These are phyloP conservation scores for Alternaria gansuensis DNA, from an alignment of 2,329 filamentous ascomycete species.

Conservation along the genomic window DNA sequence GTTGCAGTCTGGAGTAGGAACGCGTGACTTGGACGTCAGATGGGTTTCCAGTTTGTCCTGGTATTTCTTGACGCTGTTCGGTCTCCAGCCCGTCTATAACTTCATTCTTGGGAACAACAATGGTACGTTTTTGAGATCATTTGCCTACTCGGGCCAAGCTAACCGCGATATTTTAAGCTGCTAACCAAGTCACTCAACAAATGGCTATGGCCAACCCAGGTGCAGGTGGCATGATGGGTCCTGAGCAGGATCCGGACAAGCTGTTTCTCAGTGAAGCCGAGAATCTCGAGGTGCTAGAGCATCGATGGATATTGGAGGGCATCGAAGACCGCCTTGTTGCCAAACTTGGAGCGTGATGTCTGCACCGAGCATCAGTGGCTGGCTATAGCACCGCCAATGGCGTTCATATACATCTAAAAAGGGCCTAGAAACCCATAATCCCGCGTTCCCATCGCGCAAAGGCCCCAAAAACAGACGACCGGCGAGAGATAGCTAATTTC, in stretches of 20 bases:
- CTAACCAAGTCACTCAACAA: conserved; percentile 88
- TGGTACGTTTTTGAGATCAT: conserved; percentile 65
- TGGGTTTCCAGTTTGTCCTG: conserved; percentile 99
- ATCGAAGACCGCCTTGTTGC: conserved; percentile 84
- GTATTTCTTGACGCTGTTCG: conserved; percentile 98
- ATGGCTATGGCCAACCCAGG: conserved; percentile 79
- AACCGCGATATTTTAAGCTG: conserved; percentile 66
- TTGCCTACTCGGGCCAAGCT: conserved; percentile 33
- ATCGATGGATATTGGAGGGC: conserved; percentile 88
- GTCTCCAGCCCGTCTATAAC: conserved; percentile 94
- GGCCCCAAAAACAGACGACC: conserved; percentile 32
- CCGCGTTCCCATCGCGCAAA: conserved; percentile 29
- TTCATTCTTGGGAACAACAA: conserved; percentile 97
- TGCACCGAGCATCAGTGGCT: conserved; percentile 17
- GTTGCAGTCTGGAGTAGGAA: conserved; percentile 96
- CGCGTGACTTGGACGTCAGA: conserved; percentile 92
- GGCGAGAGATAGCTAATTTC: conserved; percentile 38
- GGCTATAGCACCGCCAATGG: conserved; percentile 22
- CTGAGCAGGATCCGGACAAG: conserved; percentile 94
- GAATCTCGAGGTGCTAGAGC: conserved; percentile 93
- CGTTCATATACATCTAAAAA: conserved; percentile 18
- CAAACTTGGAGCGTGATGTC: conserved; percentile 42
- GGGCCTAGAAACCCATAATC: conserved; percentile 32
- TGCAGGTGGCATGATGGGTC: conserved; percentile 84
- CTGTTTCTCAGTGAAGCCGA: conserved; percentile 91